Conservation (phyloP, 2,329 filamentous ascomycete species). For the Thermochaetoides dissita region DNA sequence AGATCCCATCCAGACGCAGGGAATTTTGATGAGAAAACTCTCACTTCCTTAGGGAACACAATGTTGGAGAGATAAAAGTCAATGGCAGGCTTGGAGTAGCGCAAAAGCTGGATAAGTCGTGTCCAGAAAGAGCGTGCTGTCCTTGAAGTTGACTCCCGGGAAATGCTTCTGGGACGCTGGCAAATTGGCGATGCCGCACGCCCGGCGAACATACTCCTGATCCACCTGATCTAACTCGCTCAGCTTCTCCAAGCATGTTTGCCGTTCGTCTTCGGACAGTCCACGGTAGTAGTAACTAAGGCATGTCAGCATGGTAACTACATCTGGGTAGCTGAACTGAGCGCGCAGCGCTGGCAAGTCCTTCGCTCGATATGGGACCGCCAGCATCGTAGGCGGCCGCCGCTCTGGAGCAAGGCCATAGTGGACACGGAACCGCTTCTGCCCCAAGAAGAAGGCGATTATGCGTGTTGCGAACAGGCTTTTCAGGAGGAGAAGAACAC, state of each 20-base stretch:
- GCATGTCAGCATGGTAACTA: constrained; percentile 50
- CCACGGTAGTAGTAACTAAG: constrained; percentile 55
- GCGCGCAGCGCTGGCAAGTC: constrained; percentile 47
- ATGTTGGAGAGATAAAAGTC: constrained; percentile 50
- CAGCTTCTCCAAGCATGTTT: constrained; percentile 34
- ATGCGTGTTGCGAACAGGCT: constrained; percentile 49
- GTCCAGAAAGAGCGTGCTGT: constrained; percentile 31
- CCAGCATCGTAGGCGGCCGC: constrained; percentile 29
- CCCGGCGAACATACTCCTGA: constrained; percentile 39
- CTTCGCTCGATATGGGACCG: constrained; percentile 50
- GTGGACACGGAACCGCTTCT: constrained; percentile 53
- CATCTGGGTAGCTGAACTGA: constrained; percentile 56
- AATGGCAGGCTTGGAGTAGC: constrained; percentile 36
- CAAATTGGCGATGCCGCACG: constrained; percentile 30
- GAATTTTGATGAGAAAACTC: constrained; percentile 49
- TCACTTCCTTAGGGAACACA: constrained; percentile 51
- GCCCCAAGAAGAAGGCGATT: constrained; percentile 42
- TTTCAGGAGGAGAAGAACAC: constrained; percentile 41
- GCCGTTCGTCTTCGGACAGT: constrained; percentile 33
- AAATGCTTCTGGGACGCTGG: constrained; percentile 32
- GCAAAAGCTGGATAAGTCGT: constrained; percentile 39
- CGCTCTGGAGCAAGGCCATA: constrained; percentile 44
- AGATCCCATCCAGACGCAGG: constrained; percentile 57
- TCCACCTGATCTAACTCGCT: constrained; percentile 42
- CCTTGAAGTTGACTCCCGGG: constrained; percentile 42